phyloP scores from a whole-genome alignment of 225 moss, liverwort and hornwort genomes.

The Physcomitrellopsis africana region DNA sequence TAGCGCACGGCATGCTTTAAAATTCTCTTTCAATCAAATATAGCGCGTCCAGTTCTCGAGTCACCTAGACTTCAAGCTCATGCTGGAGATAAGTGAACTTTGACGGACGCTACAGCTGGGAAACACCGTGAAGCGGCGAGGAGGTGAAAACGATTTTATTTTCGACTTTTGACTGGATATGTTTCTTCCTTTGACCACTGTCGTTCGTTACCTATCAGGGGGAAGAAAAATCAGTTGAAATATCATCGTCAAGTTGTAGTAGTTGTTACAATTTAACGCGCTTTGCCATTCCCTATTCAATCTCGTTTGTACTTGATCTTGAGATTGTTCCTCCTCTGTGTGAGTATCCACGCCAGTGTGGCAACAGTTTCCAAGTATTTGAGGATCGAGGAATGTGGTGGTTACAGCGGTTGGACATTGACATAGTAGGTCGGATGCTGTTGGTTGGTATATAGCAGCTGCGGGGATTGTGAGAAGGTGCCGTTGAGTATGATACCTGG shows the following conservation, averaged over 20 bases:
- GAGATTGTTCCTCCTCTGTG: conserved; percentile 16
- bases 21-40: conserved; percentile 23
- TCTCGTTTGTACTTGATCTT: background rate
- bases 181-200: conserved; percentile 19
- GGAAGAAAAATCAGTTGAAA: conserved; percentile 10
- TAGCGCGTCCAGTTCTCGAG: background rate
- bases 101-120: conserved; percentile 7
- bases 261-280: background rate
- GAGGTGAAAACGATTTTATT: conserved; percentile 5
- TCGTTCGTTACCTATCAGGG: conserved; percentile 6
- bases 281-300: background rate
- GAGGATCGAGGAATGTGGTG: conserved; percentile 30
- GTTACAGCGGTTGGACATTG: conserved; percentile 30
- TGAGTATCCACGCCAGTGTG: background rate
- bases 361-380: conserved; percentile 7
- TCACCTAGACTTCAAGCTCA: conserved; percentile 33
- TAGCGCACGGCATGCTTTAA: conserved; percentile 14
- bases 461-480: conserved; percentile 28
- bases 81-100: conserved; percentile 17
- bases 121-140: background rate
- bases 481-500: conserved; percentile 30
- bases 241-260: conserved; percentile 9
- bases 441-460: conserved; percentile 34
- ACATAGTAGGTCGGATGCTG: conserved; percentile 27
- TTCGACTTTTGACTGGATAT: background rate